Base-by-base conservation (phyloP, 2,329 filamentous ascomycete species). In the Monilinia vaccinii-corymbosi region DNA sequence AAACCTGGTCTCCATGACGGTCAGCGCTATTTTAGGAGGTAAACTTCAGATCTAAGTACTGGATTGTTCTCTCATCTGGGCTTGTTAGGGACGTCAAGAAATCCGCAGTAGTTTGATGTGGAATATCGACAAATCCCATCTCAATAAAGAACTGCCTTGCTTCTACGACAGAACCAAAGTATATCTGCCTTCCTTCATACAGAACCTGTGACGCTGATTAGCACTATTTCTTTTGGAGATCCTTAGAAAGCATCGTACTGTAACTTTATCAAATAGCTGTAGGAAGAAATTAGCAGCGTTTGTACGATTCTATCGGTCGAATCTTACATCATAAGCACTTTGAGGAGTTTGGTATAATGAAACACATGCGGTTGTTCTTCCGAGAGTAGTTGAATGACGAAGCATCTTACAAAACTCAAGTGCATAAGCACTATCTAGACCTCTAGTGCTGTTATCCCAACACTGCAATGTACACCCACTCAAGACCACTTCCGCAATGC, bases 21-120 rank as follows among this genome's bases (percentile, higher is more conserved):
- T 56, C 72, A 49, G 67, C 73, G 74, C 63, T 80, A 23, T 10
- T 21, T 4, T 3, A 14, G 8, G 14, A 42, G 21, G 48, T 14
- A 18, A 36, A 3, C 0, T 4, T 32, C 1, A 16, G 14, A 6
- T 5, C 36, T 3, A 6, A 14, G 10, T 60, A 60, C 58, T 57
- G 42, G 10, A 56, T 60, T 45, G 18, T 21, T 3, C 58, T 42
- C 75, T 38, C 75, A 74, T 63, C 75, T 2, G 79, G 75, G 56
- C 82, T 82, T 9, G 84, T 90, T 69, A 93, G 85, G 2, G 86
- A 89, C 0, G 88, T 92, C 47, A 93, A 74, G 73, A 93, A 93
- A 71, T 94, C 89, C 1, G 84, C 65, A 2, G 69, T 71, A 13
- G 70, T 71, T 56, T 71, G 68, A 11, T 87, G 80, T 34, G 83